These are phyloP conservation scores for Plasmopara muralis DNA, from an alignment of 352 stramenopile species.

Conservation along the genomic window DNA sequence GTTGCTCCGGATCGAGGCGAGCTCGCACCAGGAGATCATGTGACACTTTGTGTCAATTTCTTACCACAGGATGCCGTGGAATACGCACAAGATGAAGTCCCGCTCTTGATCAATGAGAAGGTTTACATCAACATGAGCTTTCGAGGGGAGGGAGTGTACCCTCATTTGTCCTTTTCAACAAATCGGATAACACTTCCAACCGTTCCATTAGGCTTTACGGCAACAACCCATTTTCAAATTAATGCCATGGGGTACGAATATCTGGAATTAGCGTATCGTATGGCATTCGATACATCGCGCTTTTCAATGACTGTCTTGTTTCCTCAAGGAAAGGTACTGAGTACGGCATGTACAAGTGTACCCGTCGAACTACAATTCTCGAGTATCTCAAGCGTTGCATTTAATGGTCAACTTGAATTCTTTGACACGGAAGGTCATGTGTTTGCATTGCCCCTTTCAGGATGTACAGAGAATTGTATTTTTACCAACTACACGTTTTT, in stretches of 20 bases:
- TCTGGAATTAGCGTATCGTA: conserved; percentile 79
- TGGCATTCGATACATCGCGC: conserved; percentile 67
- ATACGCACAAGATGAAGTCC: conserved; percentile 72
- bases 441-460: conserved; percentile 80
- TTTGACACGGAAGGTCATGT: conserved; percentile 86
- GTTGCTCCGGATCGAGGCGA: conserved; percentile 75
- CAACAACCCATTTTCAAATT: conserved; percentile 62
- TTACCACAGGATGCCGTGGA: conserved; percentile 66
- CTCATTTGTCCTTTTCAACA: conserved; percentile 87
- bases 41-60: conserved; percentile 83
- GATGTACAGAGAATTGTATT: conserved; percentile 89
- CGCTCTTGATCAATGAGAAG: conserved; percentile 56
- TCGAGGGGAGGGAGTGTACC: conserved; percentile 82
- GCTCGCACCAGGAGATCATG: conserved; percentile 67
- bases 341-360: conserved; percentile 71
- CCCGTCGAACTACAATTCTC: conserved; percentile 81
- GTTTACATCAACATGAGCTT: conserved; percentile 83
- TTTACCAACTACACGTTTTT: conserved; percentile 89
- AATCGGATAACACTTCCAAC: conserved; percentile 83
- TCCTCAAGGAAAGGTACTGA: conserved; percentile 83
- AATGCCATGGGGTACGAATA: conserved; percentile 89
- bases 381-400: conserved; percentile 82
- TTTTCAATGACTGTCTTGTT: conserved; percentile 84
- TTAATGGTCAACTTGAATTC: conserved; percentile 89
- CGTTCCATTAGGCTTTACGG: conserved; percentile 81